Base-by-base conservation (phyloP, 2,329 filamentous ascomycete genomes). In the Calycina herbarum region DNA sequence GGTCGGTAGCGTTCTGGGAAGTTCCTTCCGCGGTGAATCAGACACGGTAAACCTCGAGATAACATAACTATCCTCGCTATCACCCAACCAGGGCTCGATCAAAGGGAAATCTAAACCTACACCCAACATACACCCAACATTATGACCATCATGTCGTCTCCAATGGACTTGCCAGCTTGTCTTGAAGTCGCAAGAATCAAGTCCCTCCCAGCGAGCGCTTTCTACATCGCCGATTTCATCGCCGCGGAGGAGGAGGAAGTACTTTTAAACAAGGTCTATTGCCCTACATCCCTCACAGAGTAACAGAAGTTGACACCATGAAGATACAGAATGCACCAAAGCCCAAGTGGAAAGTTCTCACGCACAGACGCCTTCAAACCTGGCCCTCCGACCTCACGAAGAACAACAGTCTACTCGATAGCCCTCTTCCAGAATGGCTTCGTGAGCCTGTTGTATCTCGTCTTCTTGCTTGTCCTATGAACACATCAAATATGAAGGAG, bases 181-280 rank as follows among this genome's bases (percentile, higher is more conserved):
- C 81, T 89, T 31, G 81, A 86, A 59, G 76, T 82, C 42, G 80
- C 78, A 62, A 81, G 78, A 69, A 83, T 94, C 66, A 68, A 77
- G 7, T 73, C 73, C 38, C 81, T 93, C 1, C 90, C 91, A 4
- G 76, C 83, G 1, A 80, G 84, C 40, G 91, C 92, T 63, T 97
- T 89, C 80, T 97, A 98, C 79, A 89, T 97, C 65, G 84, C 93
- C 7, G 82, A 94, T 76, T 97, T 97, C 79, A 90, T 98, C 76
- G 89, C 85, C 4, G 77, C 82, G 63, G 85, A 89, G 57, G 93
- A 97, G 78, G 93, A 97, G 79, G 76, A 80, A 38, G 74, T 79
- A 7, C 85, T 97, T 7, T 79, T 96, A 59, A 79, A 86, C 62
- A 95, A 92, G 82, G 91, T 91, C 73, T 58, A 72, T 66, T 17